Evolutionary conservation across 1,284 basidiomycete species (phyloP), one percentile per base, ranked within the genome.

Genomic region (Cronartium ribicola): DNA sequence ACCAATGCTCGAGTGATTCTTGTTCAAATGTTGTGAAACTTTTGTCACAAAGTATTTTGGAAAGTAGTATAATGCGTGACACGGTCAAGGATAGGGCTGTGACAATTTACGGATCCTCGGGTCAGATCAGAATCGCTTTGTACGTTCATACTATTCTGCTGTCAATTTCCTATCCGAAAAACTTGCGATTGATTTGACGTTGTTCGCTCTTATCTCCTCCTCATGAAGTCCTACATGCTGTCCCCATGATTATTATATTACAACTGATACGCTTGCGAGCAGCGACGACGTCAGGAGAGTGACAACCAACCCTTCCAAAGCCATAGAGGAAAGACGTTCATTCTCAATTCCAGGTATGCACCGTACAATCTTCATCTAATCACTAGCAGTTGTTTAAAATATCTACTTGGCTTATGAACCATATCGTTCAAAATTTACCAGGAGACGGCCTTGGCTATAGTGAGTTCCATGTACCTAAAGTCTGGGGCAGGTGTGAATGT

Each of bases 51-150:
- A 71, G 68, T 5, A 46, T 71, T 20, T 22, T 71, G 13, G 63
- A 63, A n/a, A 64, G 29, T 22, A 71, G 68, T 40, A 63, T 71
- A 22, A 36, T 63, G 17, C 60, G 63, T 29, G 20, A n/a, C 3
- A 71, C 68, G 3, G 40, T 63, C 22, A 10, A 37, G 17, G 68
- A 71, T 22, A 51, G 68, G 41, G 68, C 61, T 4, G 68, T 71
- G 13, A 71, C 68, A 3, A 71, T 71, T n/a, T 71, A 64, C 57
- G 68, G 68, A 37, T 63, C 60, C 20, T 64, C 46, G 10, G 68
- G 68, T 13, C 61, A 48, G 36, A 71, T 71, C 61, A 46, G 68
- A 65, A 64, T 71, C 46, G 59, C 60, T 14, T 57, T 29, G 67
- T 69, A 41, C 17, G 43, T 46, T 13, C 22, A 0, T 11, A 14